Conservation (phyloP, 73 alveolate genomes). For the Tetrahymena borealis region DNA sequence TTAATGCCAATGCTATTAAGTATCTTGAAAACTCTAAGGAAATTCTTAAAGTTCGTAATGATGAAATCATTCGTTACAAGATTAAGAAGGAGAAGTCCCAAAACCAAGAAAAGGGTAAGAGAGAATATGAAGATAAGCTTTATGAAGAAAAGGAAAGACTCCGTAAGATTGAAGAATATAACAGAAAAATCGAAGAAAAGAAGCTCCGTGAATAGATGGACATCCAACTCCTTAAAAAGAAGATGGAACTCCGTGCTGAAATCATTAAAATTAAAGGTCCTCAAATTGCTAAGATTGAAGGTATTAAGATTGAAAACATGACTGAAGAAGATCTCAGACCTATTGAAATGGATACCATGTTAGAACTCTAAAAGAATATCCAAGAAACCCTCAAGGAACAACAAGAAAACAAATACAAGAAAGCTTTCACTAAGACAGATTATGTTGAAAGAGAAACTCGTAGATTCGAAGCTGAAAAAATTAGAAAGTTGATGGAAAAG, state of each 20-base stretch:
- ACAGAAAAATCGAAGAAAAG: not conserved
- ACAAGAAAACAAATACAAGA: not conserved
- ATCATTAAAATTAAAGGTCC: not conserved
- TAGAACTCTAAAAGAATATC: not conserved
- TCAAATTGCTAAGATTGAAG: not conserved
- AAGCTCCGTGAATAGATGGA: not conserved
- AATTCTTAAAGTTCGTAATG: not conserved
- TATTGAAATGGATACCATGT: not conserved
- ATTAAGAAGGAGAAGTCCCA: not conserved
- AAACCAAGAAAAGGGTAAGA: not conserved
- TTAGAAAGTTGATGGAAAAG: not conserved
- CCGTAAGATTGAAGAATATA: not conserved
- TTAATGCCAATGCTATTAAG: not conserved
- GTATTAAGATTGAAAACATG: not conserved
- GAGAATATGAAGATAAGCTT: not conserved
- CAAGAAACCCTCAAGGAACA: not conserved
- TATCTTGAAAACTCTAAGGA: not conserved
- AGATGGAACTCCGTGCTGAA: not conserved
- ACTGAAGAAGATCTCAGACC: slow-evolving; percentile 4
- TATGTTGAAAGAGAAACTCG: not conserved
- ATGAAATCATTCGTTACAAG: not conserved
- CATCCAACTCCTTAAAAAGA: not conserved
- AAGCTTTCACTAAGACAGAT: not conserved
- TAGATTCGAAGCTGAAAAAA: not conserved
- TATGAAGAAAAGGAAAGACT: not conserved